A percentile compares a stretch with the other conserved stretches of the same genome.
phyloP scores from a whole-genome alignment of 495 filamentous ascomycete species.

The Sordaria brevicollis region DNA sequence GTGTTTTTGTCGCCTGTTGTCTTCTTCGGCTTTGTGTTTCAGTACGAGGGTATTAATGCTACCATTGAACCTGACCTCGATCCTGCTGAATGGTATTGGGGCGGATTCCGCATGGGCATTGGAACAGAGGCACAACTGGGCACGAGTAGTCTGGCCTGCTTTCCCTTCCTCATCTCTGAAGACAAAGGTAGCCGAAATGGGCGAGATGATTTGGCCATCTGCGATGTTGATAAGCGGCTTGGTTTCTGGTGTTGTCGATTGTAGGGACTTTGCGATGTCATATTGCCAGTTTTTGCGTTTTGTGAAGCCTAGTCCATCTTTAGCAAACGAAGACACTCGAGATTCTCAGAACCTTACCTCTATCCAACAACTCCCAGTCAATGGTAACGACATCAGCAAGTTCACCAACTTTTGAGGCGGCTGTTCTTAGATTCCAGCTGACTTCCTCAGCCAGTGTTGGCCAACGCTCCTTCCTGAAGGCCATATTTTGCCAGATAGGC shows the following conservation, averaged over 20 bases:
- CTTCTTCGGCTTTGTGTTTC: constrained; percentile 21
- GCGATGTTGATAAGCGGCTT: constrained; percentile 57
- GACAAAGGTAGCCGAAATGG: constrained; percentile 59
- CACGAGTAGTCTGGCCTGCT: constrained; percentile 64
- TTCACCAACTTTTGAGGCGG: constrained; percentile 54
- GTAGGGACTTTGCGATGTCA: constrained; percentile 61
- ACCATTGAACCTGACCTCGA: constrained; percentile 61
- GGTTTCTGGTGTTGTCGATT: constrained; percentile 39
- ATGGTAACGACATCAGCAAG: constrained; percentile 58
- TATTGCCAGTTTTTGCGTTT: constrained; percentile 55
- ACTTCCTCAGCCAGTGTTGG: constrained; percentile 63
- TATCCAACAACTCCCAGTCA: constrained; percentile 75
- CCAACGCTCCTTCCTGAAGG: constrained; percentile 75
- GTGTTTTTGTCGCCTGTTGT: background rate
- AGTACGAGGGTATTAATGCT: constrained; percentile 49
- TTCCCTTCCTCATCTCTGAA: constrained; percentile 69
- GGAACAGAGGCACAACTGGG: constrained; percentile 67
- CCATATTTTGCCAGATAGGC: constrained; percentile 61
- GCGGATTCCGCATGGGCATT: constrained; percentile 50
- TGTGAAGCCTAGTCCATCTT: constrained; percentile 41
- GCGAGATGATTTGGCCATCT: constrained; percentile 59
- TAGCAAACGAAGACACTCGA: background rate
- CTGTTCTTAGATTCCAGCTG: constrained; percentile 62
- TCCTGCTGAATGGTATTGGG: constrained; percentile 52
- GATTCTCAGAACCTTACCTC: constrained; percentile 35